These are phyloP conservation scores for Filobasidium wieringae DNA, from an alignment of 768 basidiomycete genomes.

Conservation along the genomic window DNA sequence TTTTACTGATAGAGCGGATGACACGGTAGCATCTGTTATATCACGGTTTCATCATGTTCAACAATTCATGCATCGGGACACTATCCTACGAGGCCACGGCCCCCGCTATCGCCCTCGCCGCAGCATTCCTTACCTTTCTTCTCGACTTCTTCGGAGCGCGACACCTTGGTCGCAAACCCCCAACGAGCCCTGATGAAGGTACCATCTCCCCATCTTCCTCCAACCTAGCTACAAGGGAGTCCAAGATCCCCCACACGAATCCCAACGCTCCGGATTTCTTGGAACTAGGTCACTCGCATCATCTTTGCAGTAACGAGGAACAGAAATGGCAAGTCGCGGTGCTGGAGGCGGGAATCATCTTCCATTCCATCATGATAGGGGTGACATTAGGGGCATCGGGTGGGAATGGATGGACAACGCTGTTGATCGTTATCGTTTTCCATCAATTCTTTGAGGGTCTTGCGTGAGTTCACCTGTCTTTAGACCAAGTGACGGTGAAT, in stretches of 20 bases:
- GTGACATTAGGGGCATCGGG: constrained; percentile 28
- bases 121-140: constrained; percentile 30
- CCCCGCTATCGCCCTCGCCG: constrained; percentile 36
- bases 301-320: constrained; percentile 12
- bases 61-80: constrained; percentile 35
- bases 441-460: constrained; percentile 35
- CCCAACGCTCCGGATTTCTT: constrained; percentile 1
- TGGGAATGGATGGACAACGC: constrained; percentile 34
- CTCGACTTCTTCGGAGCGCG: constrained; percentile 35
- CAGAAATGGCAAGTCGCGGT: constrained; percentile 31
- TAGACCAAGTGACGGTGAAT: not conserved
- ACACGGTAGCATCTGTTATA: constrained; percentile 32
- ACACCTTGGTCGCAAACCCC: not conserved
- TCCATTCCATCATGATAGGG: constrained; percentile 39
- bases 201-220: not conserved
- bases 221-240: constrained; percentile 13
- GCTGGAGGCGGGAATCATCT: constrained; percentile 27
- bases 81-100: constrained; percentile 37
- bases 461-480: constrained; percentile 1
- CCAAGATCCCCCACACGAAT: not conserved
- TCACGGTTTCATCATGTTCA: constrained; percentile 40
- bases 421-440: constrained; percentile 35
- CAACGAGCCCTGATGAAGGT: not conserved
- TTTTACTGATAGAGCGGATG: not conserved
- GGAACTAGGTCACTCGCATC: not conserved